These are phyloP conservation scores for Ophiocordyceps sinensis DNA, from an alignment of 2,329 filamentous ascomycete species.

Conservation along the genomic window DNA sequence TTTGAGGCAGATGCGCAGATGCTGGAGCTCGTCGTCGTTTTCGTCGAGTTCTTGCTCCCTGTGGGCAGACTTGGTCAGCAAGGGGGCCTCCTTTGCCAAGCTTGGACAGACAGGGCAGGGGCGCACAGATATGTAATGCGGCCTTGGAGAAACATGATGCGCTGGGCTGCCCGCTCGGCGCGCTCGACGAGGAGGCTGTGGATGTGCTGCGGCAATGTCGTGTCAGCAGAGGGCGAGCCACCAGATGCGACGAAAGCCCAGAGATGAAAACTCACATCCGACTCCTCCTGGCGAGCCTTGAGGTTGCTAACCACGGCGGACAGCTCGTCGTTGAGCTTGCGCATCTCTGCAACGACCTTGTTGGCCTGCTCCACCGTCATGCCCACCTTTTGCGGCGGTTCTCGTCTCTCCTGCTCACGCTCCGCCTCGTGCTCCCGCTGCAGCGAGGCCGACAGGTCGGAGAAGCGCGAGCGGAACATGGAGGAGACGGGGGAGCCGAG, in stretches of 20 bases:
- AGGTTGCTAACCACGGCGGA: slow-evolving; percentile 34
- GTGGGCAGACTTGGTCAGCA: too few relatives aligned
- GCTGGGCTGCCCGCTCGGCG: slow-evolving; percentile 40
- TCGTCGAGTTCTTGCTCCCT: slow-evolving; percentile 41
- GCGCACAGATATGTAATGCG: slow-evolving; percentile 42
- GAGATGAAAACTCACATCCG: slow-evolving; percentile 27
- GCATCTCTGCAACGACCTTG: slow-evolving; percentile 20
- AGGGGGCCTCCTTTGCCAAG: background rate
- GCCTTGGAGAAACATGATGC: slow-evolving; percentile 44
- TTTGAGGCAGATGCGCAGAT: slow-evolving; percentile 46
- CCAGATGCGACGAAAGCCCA: background rate
- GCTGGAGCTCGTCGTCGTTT: slow-evolving; percentile 45
- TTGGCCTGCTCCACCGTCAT: slow-evolving; percentile 21
- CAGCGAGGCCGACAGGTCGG: slow-evolving; percentile 22
- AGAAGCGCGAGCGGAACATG: slow-evolving; percentile 23
- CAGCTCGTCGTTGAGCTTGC: slow-evolving; percentile 34
- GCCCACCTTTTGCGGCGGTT: slow-evolving; percentile 13
- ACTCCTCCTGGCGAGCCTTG: slow-evolving; percentile 42
- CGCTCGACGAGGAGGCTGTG: slow-evolving; percentile 44
- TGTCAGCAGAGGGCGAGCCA: background rate
- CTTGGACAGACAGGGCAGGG: slow-evolving; percentile 1
- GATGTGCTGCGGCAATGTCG: slow-evolving; percentile 32
- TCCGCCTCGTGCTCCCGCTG: slow-evolving; percentile 14
- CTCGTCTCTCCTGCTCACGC: slow-evolving; percentile 10
- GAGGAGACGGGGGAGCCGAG: slow-evolving; percentile 21